A percentile compares a stretch with the other conserved stretches of the same genome.
Conservation (phyloP, 129 eudicot species). For the Saposhnikovia divaricata region DNA sequence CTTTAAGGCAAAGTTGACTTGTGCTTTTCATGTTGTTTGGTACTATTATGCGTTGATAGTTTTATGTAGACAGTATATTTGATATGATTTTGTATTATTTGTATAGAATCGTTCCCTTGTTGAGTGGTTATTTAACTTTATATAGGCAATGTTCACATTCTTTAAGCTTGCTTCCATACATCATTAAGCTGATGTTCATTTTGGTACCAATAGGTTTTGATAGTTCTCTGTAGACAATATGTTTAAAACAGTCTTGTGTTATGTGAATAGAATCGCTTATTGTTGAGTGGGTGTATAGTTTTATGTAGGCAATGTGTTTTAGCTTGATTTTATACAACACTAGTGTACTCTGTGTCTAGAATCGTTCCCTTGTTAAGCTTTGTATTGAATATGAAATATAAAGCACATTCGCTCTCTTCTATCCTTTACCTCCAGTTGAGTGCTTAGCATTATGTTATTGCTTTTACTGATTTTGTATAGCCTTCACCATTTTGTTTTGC, state of each 20-base stretch:
- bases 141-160: neutral
- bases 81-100: neutral
- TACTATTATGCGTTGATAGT: neutral
- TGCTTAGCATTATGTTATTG: conserved; percentile 6
- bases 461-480: neutral
- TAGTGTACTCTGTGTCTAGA: neutral
- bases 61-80: neutral
- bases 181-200: neutral
- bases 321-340: neutral
- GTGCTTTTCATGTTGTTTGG: neutral
- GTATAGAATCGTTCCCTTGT: neutral
- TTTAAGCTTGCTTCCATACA: neutral
- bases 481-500: conserved; percentile 7
- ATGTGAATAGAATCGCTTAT: neutral
- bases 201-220: neutral
- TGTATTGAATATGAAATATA: neutral
- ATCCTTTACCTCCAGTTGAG: neutral
- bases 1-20: neutral
- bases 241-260: neutral
- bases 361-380: neutral
- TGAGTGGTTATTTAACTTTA: neutral
- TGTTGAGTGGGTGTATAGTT: neutral
- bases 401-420: neutral
- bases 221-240: neutral
- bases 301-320: neutral